Base-by-base conservation (phyloP, 2,329 filamentous ascomycete species). In the Endothia cerciana region DNA sequence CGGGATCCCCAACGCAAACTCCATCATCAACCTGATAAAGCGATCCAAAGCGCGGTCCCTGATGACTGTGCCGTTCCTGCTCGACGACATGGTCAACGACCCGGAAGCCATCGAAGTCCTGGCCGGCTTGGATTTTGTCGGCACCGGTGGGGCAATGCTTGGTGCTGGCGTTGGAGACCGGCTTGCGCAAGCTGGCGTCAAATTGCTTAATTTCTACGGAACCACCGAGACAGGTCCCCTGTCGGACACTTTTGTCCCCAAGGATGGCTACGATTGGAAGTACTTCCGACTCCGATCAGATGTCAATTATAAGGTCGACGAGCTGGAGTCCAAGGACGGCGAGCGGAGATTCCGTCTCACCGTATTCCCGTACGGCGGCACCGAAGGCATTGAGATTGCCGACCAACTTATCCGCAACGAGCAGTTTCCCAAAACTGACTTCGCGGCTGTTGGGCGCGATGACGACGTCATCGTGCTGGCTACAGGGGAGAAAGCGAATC, bases 171-270 rank as follows among this genome's bases (percentile, higher is more conserved):
- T 40, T 1, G 59, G 59, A 17, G 59, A 62, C 59, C 33, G 49
- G 0, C 28, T 62, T 8, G 45, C 17, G 7, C 11, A 62, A 25
- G 17, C 30, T 6, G 59, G 59, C 19, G 15, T 62, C 19, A 62
- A n/a, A 36, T 41, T 62, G n/a, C 59, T 62, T 1, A 62, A 51
- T n/a, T 36, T 49, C 59, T 62, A 49, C 6, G 59, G 59, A 36
- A 49, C 45, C 3, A 62, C 59, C 15, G 59, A 62, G 15, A 62
- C 45, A 6, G 45, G 59, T 25, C 59, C 59, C 4, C 33, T 62
- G 5, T 22, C 43, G 13, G 43, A 45, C 19, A 49, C 49, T 8
- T 49, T 62, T 19, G 59, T 53, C 2, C 59, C 59, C 30, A 15
- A 17, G 4, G 38, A 38, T 2, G 59, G n/a, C 1, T 41, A 40